Conservation (phyloP, 2,329 filamentous ascomycete genomes). For the Orbilia quercus region DNA sequence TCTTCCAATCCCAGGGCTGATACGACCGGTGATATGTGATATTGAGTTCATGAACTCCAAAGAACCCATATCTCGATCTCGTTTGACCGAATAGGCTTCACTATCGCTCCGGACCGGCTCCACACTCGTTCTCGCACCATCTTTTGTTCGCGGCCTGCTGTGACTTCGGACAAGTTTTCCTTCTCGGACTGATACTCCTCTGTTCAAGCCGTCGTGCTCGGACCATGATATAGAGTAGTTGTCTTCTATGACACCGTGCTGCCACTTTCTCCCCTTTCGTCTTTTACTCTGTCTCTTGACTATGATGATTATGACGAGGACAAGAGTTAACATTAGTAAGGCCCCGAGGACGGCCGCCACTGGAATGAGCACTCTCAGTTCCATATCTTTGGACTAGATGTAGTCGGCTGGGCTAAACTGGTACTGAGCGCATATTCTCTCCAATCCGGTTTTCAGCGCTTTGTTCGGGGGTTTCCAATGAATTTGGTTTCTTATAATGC, state of each 20-base stretch:
- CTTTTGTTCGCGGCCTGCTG: slow-evolving; percentile 23
- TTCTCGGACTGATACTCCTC: slow-evolving; percentile 48
- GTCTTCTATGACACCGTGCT: slow-evolving; percentile 39
- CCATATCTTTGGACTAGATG: slow-evolving; percentile 31
- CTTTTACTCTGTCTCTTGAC: slow-evolving; percentile 17
- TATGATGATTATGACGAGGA: slow-evolving; percentile 28
- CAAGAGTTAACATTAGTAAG: slow-evolving; percentile 26
- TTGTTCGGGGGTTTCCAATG: too few relatives aligned
- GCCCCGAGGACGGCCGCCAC: slow-evolving; percentile 28
- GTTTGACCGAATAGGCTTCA: slow-evolving; percentile 19
- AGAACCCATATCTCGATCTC: slow-evolving; percentile 31
- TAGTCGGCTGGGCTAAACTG: slow-evolving; percentile 1
- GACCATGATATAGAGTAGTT: slow-evolving; percentile 52
- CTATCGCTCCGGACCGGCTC: slow-evolving; percentile 25
- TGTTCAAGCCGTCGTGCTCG: slow-evolving; percentile 32
- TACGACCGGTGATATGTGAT: slow-evolving; percentile 49
- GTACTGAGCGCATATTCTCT: slow-evolving; percentile 28
- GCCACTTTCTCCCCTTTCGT: slow-evolving; percentile 34
- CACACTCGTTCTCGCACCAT: slow-evolving; percentile 14
- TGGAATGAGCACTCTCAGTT: slow-evolving; percentile 51
- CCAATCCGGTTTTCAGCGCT: background rate
- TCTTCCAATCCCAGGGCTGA: slow-evolving; percentile 50
- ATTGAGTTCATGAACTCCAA: slow-evolving; percentile 54
- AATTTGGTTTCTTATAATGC: too few relatives aligned
- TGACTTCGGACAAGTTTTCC: slow-evolving; percentile 51